These are phyloP conservation scores for Taphrina sp. DNA, from an alignment of 1,139 yeast genomes.

Conservation along the genomic window DNA sequence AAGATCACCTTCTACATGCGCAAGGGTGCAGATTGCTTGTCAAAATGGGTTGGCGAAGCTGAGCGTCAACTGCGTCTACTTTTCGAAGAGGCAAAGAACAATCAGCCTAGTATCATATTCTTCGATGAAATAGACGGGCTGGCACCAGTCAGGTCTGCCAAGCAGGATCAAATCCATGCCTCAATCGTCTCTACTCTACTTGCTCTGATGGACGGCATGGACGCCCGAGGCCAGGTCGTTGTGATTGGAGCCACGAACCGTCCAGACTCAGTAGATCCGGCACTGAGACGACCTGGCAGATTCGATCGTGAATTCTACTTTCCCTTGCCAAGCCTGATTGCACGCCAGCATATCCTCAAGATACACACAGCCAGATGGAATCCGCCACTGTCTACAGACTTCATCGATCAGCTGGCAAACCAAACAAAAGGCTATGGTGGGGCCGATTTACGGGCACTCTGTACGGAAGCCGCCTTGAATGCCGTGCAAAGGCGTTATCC, in stretches of 20 bases:
- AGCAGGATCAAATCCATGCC: constrained; percentile 97
- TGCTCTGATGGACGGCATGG: constrained; percentile 99
- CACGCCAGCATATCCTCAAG: constrained; percentile 71
- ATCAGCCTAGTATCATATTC: constrained; percentile 92
- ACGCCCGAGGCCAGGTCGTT: constrained; percentile 91
- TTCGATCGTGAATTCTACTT: constrained; percentile 96
- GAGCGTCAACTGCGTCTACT: constrained; percentile 86
- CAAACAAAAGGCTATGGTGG: constrained; percentile 97
- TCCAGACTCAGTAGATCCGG: constrained; percentile 97
- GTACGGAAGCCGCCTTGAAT: constrained; percentile 92
- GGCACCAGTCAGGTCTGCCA: constrained; percentile 95
- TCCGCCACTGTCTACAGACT: constrained; percentile 61
- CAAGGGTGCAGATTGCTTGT: constrained; percentile 95
- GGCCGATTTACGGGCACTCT: constrained; percentile 89
- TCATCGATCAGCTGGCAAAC: constrained; percentile 66
- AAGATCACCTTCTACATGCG: constrained; percentile 97
- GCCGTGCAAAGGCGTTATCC: constrained; percentile 92
- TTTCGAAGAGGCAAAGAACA: constrained; percentile 93
- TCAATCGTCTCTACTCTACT: constrained; percentile 90
- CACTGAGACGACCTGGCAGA: constrained; percentile 93
- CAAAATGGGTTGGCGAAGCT: constrained; percentile 99
- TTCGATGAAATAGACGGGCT: constrained; percentile 97
- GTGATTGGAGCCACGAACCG: constrained; percentile 98
- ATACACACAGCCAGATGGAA: constrained; percentile 91
- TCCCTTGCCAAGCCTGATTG: constrained; percentile 81